Percentiles rank a stretch among this genome's conserved stretches.
Conservation (phyloP, 345 rosid species). For the Alliaria petiolata region DNA sequence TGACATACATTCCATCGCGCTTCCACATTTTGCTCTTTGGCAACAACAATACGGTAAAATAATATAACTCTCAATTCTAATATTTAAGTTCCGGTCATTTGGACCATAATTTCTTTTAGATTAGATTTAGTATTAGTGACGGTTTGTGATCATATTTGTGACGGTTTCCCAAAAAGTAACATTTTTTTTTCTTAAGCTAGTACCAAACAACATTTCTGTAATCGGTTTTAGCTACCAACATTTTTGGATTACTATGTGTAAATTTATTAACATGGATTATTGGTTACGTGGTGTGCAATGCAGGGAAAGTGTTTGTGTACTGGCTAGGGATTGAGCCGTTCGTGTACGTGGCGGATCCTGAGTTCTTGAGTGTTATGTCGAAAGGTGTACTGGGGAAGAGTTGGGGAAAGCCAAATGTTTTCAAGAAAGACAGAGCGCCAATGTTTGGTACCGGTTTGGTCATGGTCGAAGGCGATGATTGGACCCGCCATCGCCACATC, state of each 20-base stretch:
- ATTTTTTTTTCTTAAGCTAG: background rate
- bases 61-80: background rate
- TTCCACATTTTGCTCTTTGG: constrained; percentile 84
- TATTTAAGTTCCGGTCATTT: background rate
- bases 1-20: constrained; percentile 73
- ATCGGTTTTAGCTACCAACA: background rate
- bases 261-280: background rate
- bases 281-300: background rate
- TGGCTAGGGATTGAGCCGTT: constrained; percentile 98
- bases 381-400: constrained; percentile 82
- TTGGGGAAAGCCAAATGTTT: constrained; percentile 90
- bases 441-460: constrained; percentile 87
- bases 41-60: constrained; percentile 63
- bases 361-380: constrained; percentile 70
- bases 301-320: constrained; percentile 90
- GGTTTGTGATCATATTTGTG: background rate
- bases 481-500: constrained; percentile 90
- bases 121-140: background rate
- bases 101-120: background rate
- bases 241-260: background rate
- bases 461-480: constrained; percentile 89
- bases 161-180: background rate
- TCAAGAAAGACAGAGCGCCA: constrained; percentile 79
- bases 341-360: constrained; percentile 83
- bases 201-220: background rate